Percentiles rank a stretch among this genome's conserved stretches.
phyloP scores from a whole-genome alignment of 331 rosid genomes.

The Cucumis variabilis region DNA sequence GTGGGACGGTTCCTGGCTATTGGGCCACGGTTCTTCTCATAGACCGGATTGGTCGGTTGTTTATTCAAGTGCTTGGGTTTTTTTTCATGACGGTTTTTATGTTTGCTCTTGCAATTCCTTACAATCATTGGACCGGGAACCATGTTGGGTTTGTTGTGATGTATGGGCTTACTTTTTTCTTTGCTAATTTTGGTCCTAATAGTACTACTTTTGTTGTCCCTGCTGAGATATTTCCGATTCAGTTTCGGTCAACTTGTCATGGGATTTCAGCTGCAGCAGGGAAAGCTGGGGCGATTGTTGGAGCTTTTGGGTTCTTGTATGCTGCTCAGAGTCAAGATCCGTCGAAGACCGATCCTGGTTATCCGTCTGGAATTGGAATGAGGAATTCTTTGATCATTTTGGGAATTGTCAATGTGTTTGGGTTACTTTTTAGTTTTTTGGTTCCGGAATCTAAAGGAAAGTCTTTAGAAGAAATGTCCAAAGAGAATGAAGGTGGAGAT shows the following conservation, averaged over 20 bases:
- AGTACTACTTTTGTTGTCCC: conserved; percentile 69
- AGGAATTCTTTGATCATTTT: conserved; percentile 46
- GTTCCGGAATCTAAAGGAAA: conserved; percentile 50
- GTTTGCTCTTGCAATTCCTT: conserved; percentile 53
- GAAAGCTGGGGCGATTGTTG: conserved; percentile 69
- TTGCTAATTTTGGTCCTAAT: conserved; percentile 84
- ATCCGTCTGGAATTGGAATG: conserved; percentile 51
- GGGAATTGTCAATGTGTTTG: conserved; percentile 35
- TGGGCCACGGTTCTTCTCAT: conserved; percentile 70
- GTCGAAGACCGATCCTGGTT: conserved; percentile 45
- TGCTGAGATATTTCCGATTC: conserved; percentile 31
- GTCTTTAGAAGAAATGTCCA: conserved; percentile 49
- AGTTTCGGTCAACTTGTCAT: conserved; percentile 72
- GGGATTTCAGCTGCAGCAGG: conserved; percentile 76
- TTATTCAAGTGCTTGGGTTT: conserved; percentile 71
- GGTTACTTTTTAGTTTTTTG: conserved; percentile 41
- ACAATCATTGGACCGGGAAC: conserved; percentile 41
- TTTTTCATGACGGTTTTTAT: conserved; percentile 56
- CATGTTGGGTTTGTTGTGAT: conserved; percentile 50
- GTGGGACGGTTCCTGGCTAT: conserved; percentile 76
- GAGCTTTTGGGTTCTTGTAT: conserved; percentile 63
- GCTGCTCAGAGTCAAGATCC: conserved; percentile 46
- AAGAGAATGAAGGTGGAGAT: conserved; percentile 27
- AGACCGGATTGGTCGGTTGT: conserved; percentile 60
- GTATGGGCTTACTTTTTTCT: conserved; percentile 68